Percentiles rank a stretch among this genome's conserved stretches.
phyloP scores from a whole-genome alignment of 345 rosid genomes.

The Salix dunnii region DNA sequence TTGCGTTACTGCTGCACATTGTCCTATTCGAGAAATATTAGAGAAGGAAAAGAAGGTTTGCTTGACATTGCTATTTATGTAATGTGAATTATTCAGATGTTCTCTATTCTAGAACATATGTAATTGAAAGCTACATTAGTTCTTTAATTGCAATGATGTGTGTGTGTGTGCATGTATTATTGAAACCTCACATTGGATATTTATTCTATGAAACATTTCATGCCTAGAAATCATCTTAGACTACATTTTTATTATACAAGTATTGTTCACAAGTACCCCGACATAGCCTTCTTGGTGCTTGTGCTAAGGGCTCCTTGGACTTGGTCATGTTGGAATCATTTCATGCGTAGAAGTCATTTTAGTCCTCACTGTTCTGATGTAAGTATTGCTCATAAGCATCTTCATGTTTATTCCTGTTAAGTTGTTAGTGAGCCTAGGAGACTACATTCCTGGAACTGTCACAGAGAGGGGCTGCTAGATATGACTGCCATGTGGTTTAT shows the following conservation, averaged over 20 bases:
- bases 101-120: background rate
- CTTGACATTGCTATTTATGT: background rate
- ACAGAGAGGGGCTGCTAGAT: background rate
- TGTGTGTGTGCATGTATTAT: background rate
- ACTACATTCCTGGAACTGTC: background rate
- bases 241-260: background rate
- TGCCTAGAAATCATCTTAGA: background rate
- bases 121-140: background rate
- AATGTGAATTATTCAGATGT: background rate
- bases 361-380: background rate
- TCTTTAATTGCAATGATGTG: background rate
- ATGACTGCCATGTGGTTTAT: background rate
- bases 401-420: background rate
- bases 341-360: background rate
- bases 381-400: background rate
- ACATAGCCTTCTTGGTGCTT: no score
- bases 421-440: constrained; percentile 3
- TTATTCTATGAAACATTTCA: background rate
- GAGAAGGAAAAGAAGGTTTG: constrained; percentile 88
- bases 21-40: constrained; percentile 91
- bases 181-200: background rate
- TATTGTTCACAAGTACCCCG: background rate
- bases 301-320: no score
- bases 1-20: constrained; percentile 90
- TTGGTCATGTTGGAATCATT: no score